Base-by-base conservation (phyloP, 2,329 filamentous ascomycete genomes). In the Paecilomyces dactylethromorphus region DNA sequence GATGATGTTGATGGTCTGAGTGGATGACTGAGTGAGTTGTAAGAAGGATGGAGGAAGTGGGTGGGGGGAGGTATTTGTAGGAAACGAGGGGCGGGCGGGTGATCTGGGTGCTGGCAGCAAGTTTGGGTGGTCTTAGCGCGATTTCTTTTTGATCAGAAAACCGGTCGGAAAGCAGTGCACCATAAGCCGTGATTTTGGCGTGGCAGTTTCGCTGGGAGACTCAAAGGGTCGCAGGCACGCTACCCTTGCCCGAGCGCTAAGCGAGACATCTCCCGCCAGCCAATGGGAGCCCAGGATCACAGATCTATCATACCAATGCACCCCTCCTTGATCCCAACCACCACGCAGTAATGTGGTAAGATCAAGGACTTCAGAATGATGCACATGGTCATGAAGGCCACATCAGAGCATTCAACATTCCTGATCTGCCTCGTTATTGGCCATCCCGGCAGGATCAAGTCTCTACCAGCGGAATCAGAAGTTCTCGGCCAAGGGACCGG, bases 21-120 rank as follows among this genome's bases (percentile, higher is more conserved):
- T 63, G 55, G 58, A 58, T 51, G 57, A 64, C 64, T 56, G 60
- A 58, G 63, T 57, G 67, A 67, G 69, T 68, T 71, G 70, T 59
- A 70, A 65, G 70, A 73, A 69, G 66, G 68, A 73, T 69, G 69
- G 67, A 69, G 67, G 64, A 66, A 63, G 66, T 57, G 71, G 69
- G 73, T 72, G 71, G 71, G 74, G 73, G 72, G 64, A 68, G 66
- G 74, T 75, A 76, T 75, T 75, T 74, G 71, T 72, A 75, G 69
- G 65, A 66, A 66, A 60, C 66, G 66, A 70, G 63, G 26, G 63
- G 65, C 55, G 67, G 68, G 66, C 59, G 63, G 61, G 68, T 76
- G 71, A 74, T 75, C 71, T 74, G 65, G 65, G 62, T 57, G 52
- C 57, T 62, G 65, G 62, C 60, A 64, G 63, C 63, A 60, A 60